Evolutionary conservation across 2,329 filamentous ascomycete species (phyloP).

Genomic region (Anisogramma anomala): DNA sequence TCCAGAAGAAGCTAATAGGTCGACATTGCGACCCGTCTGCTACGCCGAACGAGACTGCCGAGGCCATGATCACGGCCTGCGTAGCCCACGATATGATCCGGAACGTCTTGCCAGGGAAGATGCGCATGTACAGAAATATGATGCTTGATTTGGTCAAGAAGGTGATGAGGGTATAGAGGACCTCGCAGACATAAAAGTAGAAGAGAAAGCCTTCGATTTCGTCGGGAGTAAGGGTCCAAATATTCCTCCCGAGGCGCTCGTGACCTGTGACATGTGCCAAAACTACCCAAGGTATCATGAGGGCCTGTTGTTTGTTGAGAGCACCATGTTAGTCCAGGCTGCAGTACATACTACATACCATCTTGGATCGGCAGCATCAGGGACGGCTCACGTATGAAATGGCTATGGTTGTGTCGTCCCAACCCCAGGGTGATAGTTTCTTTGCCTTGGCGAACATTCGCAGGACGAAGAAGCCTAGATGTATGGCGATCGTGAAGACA

Average conservation of each 20-base stretch:
- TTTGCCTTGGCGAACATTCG: constrained; percentile 27
- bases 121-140: constrained; percentile 5
- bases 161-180: constrained; percentile 10
- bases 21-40: constrained; percentile 12
- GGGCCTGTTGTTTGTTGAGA: neutral
- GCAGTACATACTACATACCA: too few species aligned
- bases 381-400: constrained; percentile 15
- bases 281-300: constrained; percentile 21
- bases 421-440: constrained; percentile 18
- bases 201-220: constrained; percentile 11
- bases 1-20: constrained; percentile 14
- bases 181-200: constrained; percentile 18
- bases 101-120: constrained; percentile 1
- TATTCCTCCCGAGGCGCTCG: constrained; percentile 12
- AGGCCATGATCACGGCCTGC: constrained; percentile 5
- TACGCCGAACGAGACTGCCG: constrained; percentile 11
- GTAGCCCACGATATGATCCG: constrained; percentile 6
- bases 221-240: constrained; percentile 14
- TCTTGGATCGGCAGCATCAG: neutral
- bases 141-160: constrained; percentile 2
- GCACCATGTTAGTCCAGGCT: neutral
- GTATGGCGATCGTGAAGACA: constrained; percentile 21
- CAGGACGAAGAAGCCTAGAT: constrained; percentile 25
- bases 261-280: constrained; percentile 26
- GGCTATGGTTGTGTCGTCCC: constrained; percentile 26